Evolutionary conservation across 2,329 filamentous ascomycete species (phyloP).

Genomic region (Calonectria multiphialidica): DNA sequence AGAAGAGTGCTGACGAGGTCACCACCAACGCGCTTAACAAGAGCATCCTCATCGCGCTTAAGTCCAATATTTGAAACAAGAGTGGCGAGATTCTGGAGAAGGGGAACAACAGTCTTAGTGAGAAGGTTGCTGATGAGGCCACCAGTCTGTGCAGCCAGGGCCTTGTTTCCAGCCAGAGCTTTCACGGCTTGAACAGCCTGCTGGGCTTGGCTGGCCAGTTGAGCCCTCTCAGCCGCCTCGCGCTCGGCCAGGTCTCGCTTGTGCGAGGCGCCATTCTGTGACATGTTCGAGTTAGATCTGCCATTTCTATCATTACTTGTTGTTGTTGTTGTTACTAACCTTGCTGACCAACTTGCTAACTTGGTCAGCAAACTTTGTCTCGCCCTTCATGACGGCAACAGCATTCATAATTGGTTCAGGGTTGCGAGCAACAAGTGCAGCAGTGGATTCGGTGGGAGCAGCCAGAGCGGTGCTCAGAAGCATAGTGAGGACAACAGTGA

Average conservation of each 20-base stretch:
- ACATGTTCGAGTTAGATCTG: neutral
- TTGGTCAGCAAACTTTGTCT: conserved; percentile 1
- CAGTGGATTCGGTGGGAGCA: neutral
- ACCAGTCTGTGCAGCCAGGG: too few relatives aligned
- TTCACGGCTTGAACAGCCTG: neutral
- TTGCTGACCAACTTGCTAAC: neutral
- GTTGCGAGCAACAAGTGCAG: neutral
- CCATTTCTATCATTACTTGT: too few relatives aligned
- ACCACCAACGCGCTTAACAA: neutral
- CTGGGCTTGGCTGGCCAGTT: neutral
- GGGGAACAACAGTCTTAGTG: neutral
- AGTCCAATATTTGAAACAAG: neutral
- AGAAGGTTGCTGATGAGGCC: neutral
- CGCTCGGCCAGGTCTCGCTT: neutral
- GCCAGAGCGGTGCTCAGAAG: neutral
- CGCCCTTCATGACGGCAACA: conserved; percentile 1
- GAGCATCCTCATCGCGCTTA: neutral
- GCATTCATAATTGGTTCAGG: neutral
- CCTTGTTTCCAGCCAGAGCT: neutral
- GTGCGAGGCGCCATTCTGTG: conserved; percentile 1
- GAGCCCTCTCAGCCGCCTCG: neutral
- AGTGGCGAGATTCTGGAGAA: neutral
- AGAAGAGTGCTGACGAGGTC: neutral
- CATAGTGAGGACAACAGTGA: conserved; percentile 20
- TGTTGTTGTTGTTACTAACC: neutral